phyloP scores from a whole-genome alignment of 2,329 filamentous ascomycete genomes.

The Epichloe gansuensis region DNA sequence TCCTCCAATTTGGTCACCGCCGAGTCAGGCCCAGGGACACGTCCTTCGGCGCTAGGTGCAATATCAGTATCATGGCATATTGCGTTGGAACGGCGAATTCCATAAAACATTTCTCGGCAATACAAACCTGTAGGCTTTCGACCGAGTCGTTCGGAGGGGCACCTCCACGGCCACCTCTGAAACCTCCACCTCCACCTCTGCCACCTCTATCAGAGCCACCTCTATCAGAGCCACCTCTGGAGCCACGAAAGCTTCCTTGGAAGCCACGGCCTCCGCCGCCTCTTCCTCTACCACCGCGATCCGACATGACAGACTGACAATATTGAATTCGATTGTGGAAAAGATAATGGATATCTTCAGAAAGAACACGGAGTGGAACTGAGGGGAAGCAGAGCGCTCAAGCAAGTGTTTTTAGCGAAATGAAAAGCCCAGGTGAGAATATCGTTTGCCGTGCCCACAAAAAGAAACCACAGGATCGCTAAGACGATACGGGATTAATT shows the following conservation, averaged over 20 bases:
- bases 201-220: constrained; percentile 9
- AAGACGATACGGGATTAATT: not conserved
- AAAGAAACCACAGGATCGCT: not conserved
- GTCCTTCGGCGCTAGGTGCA: constrained; percentile 12
- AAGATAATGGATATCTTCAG: no score
- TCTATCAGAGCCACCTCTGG: constrained; percentile 9
- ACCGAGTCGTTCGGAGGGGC: constrained; percentile 11
- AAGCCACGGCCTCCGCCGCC: constrained; percentile 8
- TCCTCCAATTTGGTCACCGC: constrained; percentile 27
- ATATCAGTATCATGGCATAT: not conserved
- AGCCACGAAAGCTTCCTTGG: constrained; percentile 3
- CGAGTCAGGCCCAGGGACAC: constrained; percentile 13
- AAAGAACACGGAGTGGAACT: no score
- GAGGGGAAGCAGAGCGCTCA: not conserved
- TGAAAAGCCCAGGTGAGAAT: not conserved
- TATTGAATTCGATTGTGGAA: not conserved
- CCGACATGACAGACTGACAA: constrained; percentile 13
- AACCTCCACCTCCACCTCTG: constrained; percentile 3
- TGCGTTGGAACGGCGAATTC: not conserved
- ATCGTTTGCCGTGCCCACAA: not conserved
- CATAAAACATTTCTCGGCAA: not conserved
- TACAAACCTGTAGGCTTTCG: constrained; percentile 10
- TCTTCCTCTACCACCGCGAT: constrained; percentile 15
- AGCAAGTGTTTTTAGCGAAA: not conserved
- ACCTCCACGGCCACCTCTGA: constrained; percentile 11